Evolutionary conservation across 345 rosid genomes (phyloP), one percentile per base, ranked within the genome.

Genomic region (Pugionium dolabratum): DNA sequence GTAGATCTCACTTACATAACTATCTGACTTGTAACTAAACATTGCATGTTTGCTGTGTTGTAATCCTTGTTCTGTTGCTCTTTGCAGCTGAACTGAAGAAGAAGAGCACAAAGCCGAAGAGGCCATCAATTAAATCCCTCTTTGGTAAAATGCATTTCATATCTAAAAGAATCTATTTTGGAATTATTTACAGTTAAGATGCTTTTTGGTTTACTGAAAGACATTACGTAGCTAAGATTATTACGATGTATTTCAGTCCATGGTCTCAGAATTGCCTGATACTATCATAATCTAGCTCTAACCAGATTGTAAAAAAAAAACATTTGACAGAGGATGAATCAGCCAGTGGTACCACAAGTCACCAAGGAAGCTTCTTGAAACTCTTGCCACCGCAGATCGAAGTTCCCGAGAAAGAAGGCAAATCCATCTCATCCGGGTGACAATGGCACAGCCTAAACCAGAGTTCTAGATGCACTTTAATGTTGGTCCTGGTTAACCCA

Each of bases 41-140:
- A 30, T 35, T 35, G 27, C 39, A 41, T 10, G 50, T 59, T 46
- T 53, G 32, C 11, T 54, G 34, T 45, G 2, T 71, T 33, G 26
- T 40, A 32, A 62, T 5, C 4, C 2, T 4, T 49, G 11, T 9
- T 62, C 1, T 47, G 41, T 71, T 62, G 46, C 44, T 63, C 9
- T 61, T 45, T 18, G 45, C 55, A 93, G 98, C 87, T 66, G 97
- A 90, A 60, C 60, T 93, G 76, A 90, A 87, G 84, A 90, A 90
- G 81, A 94, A 86, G 79, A 87, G 74, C 77, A 76, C 86, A 31
- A 94, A 87, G 78, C 86, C 87, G 0, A 93, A 87, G 83, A 80
- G 97, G 66, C 94, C 96, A 40, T 90, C 97, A 47, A 84, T 94
- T 76, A 94, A 90, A 82, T 80, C 99, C 56, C 95, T 94, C 61